A percentile compares a stretch with the other conserved stretches of the same genome.
Evolutionary conservation across 441 rosid species (phyloP).

Genomic region (Jatropha multifida): DNA sequence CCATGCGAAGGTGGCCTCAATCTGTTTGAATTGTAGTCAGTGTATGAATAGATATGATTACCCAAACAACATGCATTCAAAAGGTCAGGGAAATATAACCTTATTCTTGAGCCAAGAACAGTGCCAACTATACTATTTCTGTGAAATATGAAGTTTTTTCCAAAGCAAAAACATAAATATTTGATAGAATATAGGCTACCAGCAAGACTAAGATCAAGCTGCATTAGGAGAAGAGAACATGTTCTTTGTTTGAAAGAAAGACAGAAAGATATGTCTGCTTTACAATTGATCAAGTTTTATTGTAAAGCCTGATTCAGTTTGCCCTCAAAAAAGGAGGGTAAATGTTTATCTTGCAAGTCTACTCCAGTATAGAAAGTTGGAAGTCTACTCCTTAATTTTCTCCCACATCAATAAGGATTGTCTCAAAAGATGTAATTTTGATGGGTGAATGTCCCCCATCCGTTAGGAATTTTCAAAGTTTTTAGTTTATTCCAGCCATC

Average conservation of each 20-base stretch:
- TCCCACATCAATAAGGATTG: not conserved
- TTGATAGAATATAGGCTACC: not conserved
- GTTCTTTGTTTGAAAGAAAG: not conserved
- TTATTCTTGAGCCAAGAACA: conserved; percentile 6
- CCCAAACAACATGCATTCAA: not conserved
- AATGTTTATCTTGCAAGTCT: not conserved
- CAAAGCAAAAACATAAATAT: conserved; percentile 8
- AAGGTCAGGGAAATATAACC: conserved; percentile 4
- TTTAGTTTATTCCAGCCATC: conserved; percentile 10
- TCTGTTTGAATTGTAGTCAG: not conserved
- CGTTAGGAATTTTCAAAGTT: not conserved
- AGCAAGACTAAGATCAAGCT: not conserved
- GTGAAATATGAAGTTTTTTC: not conserved
- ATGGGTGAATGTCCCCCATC: not conserved
- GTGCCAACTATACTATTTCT: not conserved
- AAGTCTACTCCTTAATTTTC: not conserved
- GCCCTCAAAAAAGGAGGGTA: not conserved
- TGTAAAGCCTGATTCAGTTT: not conserved
- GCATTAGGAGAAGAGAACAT: not conserved
- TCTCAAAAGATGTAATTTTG: not conserved
- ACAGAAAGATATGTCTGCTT: not conserved
- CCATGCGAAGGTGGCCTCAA: not conserved
- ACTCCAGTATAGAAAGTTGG: not conserved
- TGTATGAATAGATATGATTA: not conserved
- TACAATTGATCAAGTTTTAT: not conserved